Percentiles rank a stretch among this genome's conserved stretches.
Conservation (phyloP, 768 basidiomycete species). For the Roridomyces roridus region DNA sequence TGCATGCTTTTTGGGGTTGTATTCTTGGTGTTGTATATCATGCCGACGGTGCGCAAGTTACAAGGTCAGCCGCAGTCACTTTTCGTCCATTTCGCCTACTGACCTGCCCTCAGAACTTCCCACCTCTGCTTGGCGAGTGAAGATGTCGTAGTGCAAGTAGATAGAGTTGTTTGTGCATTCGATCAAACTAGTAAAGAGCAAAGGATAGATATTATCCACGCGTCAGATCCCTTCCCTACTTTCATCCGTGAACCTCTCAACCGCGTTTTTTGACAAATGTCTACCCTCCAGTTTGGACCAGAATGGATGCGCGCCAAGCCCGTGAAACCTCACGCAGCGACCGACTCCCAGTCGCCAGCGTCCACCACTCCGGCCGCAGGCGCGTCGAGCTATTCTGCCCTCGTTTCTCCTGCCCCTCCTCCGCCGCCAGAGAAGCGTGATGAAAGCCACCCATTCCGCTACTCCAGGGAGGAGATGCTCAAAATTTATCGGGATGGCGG, state of each 20-base stretch:
- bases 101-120: conserved; percentile 59
- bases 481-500: conserved; percentile 83
- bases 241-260: conserved; percentile 15
- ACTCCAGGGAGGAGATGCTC: conserved; percentile 85
- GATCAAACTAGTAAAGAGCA: conserved; percentile 1
- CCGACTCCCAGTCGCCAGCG: conserved; percentile 67
- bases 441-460: conserved; percentile 80
- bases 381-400: conserved; percentile 74
- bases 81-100: conserved; percentile 5
- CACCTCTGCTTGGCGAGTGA: conserved; percentile 74
- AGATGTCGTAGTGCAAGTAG: conserved; percentile 42
- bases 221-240: conserved; percentile 34
- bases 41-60: conserved; percentile 83
- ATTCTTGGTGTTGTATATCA: conserved; percentile 76
- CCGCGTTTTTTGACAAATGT: conserved; percentile 42
- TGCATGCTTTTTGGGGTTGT: conserved; percentile 81
- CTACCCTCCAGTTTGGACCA: conserved; percentile 74
- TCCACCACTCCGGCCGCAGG: conserved; percentile 47
- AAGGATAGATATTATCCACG: conserved; percentile 41
- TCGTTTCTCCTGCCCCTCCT: conserved; percentile 62
- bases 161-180: conserved; percentile 3
- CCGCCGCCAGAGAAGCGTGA: conserved; percentile 62
- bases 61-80: conserved; percentile 66
- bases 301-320: conserved; percentile 91
- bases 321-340: conserved; percentile 61